Conservation (phyloP, 164 flowering plant species). For the Stephania cephalantha region DNA sequence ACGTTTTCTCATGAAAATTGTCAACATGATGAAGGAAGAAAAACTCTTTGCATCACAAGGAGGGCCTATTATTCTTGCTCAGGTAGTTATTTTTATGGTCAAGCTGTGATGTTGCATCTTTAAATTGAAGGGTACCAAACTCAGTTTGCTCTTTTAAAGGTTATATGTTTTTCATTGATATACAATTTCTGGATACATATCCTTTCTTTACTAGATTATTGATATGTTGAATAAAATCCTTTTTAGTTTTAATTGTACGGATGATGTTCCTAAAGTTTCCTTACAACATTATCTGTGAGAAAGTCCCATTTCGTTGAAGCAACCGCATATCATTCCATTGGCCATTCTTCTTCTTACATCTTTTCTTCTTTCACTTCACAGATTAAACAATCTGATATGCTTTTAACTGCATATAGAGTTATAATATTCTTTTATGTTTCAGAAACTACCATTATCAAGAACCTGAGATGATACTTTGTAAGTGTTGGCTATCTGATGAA, state of each 20-base stretch:
- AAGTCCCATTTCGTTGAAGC: background rate
- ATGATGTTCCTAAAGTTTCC: background rate
- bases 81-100: slow-evolving; percentile 27
- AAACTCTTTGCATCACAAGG: slow-evolving; percentile 57
- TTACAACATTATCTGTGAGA: background rate
- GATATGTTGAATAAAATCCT: background rate
- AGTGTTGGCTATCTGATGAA: background rate
- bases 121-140: background rate
- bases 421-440: background rate
- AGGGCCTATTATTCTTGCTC: slow-evolving; percentile 64
- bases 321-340: background rate
- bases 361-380: background rate
- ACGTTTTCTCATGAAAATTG: slow-evolving; percentile 44
- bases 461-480: background rate
- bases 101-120: background rate
- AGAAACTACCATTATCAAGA: background rate
- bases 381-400: no score
- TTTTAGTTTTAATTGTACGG: background rate
- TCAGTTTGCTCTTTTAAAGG: background rate
- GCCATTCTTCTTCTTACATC: background rate
- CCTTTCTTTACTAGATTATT: background rate
- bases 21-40: slow-evolving; percentile 45
- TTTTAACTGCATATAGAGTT: background rate
- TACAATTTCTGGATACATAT: background rate
- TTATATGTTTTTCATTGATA: background rate